These are phyloP conservation scores for Penicillium palitans DNA, from an alignment of 2,329 filamentous ascomycete species.

Conservation along the genomic window DNA sequence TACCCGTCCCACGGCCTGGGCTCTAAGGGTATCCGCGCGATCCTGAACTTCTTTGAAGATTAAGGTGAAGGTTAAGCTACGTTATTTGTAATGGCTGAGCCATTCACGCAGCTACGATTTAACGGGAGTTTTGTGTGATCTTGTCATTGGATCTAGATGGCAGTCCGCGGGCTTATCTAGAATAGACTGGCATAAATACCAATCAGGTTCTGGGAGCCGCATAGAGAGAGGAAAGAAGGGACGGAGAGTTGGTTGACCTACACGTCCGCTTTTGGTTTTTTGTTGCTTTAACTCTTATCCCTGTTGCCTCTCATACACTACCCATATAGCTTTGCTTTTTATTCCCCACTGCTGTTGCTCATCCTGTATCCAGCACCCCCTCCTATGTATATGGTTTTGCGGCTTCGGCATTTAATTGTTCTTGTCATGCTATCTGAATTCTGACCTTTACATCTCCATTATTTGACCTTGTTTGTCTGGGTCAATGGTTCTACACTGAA, in stretches of 20 bases:
- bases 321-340: neutral
- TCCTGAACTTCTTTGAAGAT: conserved; percentile 85
- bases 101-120: conserved; percentile 11
- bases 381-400: neutral
- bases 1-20: conserved; percentile 86
- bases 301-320: neutral
- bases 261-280: neutral
- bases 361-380: conserved; percentile 3
- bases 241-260: neutral
- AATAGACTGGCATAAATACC: neutral
- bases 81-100: neutral
- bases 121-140: conserved; percentile 6
- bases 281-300: neutral
- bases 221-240: conserved; percentile 6
- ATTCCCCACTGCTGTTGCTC: conserved; percentile 4
- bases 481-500: neutral
- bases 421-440: neutral
- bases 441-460: no score
- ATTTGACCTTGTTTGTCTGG: neutral
- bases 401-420: neutral
- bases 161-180: neutral
- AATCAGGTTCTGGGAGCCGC: conserved; percentile 2
- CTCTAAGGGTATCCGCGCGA: conserved; percentile 76
- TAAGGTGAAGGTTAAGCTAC: conserved; percentile 44
- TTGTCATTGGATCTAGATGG: neutral